Conservation (phyloP, 2,329 filamentous ascomycete genomes). For the Cyclaneusma minus region DNA sequence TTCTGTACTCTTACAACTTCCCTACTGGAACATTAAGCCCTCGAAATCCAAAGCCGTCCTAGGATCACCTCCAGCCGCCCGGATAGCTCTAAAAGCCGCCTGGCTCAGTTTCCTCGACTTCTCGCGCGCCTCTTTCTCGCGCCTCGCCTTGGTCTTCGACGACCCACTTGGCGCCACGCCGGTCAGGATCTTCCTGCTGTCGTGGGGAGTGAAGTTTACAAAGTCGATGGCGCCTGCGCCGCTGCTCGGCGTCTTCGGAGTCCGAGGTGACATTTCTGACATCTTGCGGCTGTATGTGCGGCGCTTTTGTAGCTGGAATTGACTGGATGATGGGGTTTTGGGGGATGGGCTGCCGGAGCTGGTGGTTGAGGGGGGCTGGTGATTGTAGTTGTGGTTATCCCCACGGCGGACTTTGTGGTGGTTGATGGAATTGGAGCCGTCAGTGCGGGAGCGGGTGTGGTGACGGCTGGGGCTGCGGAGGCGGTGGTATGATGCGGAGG, state of each 20-base stretch:
- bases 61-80: slow-evolving; percentile 58
- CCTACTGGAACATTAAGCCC: too few relatives aligned
- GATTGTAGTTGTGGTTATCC: slow-evolving; percentile 1
- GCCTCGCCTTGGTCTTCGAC: slow-evolving; percentile 83
- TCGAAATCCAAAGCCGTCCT: too few relatives aligned
- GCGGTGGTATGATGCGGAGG: not conserved
- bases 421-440: slow-evolving; percentile 1
- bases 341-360: slow-evolving; percentile 7
- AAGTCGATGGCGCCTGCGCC: slow-evolving; percentile 38
- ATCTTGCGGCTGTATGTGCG: slow-evolving; percentile 7
- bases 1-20: too few relatives aligned
- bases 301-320: slow-evolving; percentile 13
- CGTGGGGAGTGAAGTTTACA: slow-evolving; percentile 78
- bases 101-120: slow-evolving; percentile 53
- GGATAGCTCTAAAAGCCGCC: slow-evolving; percentile 51
- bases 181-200: slow-evolving; percentile 64
- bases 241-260: slow-evolving; percentile 15
- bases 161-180: slow-evolving; percentile 86
- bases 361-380: slow-evolving; percentile 4
- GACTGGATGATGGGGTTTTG: slow-evolving; percentile 2
- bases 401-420: slow-evolving; percentile 1
- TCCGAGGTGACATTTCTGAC: slow-evolving; percentile 21
- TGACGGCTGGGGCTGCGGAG: not conserved
- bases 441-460: not conserved
- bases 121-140: slow-evolving; percentile 78